These are phyloP conservation scores for Lactifluus hygrophoroides DNA, from an alignment of 768 basidiomycete species.

Conservation along the genomic window DNA sequence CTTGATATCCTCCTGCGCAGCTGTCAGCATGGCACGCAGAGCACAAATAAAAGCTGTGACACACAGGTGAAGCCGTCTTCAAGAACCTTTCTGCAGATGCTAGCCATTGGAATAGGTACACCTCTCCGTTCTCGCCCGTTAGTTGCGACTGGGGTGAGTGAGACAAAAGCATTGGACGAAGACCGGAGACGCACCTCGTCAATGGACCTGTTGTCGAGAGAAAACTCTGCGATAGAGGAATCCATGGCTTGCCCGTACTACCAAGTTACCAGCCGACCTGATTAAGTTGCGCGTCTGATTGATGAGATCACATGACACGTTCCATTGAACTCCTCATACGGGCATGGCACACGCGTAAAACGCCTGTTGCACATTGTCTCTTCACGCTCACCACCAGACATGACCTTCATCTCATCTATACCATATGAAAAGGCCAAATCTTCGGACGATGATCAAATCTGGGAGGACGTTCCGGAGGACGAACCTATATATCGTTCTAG, in stretches of 20 bases:
- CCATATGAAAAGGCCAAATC: neutral
- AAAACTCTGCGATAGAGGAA: constrained; percentile 5
- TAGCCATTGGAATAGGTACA: constrained; percentile 82
- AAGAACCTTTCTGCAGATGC: constrained; percentile 54
- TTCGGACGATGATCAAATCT: neutral
- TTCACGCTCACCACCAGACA: neutral
- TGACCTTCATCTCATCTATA: neutral
- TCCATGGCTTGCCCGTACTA: constrained; percentile 3
- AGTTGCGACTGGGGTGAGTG: constrained; percentile 46
- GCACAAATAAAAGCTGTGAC: constrained; percentile 24
- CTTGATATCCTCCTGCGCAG: constrained; percentile 56
- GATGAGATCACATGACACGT: neutral
- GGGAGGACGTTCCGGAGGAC: constrained; percentile 9
- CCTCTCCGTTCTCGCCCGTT: constrained; percentile 65
- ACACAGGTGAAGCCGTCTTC: constrained; percentile 41
- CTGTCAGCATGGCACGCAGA: neutral
- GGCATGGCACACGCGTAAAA: neutral
- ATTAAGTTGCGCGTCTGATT: no score
- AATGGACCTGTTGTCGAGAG: constrained; percentile 15
- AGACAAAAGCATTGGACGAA: neutral
- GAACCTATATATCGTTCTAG: neutral
- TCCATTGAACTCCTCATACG: no score
- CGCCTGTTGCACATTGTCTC: neutral
- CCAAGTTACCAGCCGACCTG: no score
- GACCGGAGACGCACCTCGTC: constrained; percentile 13